These are phyloP conservation scores for Lactarius vividus DNA, from an alignment of 768 basidiomycete species.

Conservation along the genomic window DNA sequence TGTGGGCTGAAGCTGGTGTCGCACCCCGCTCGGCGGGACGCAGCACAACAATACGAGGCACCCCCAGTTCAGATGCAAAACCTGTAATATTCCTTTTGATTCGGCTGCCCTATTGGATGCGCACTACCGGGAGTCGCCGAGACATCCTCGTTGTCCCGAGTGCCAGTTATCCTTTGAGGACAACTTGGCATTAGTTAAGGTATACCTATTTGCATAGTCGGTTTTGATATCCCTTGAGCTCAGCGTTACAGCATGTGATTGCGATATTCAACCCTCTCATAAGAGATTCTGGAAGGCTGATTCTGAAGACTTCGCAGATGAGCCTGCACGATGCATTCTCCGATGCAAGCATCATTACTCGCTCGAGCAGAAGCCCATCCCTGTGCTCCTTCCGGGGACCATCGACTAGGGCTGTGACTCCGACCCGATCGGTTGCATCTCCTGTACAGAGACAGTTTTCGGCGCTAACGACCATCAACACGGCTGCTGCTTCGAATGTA, in stretches of 20 bases:
- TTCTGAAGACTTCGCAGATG: slow-evolving; percentile 26
- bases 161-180: slow-evolving; percentile 46
- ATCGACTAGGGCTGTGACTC: neutral
- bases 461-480: neutral
- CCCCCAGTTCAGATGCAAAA: slow-evolving; percentile 18
- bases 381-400: slow-evolving; percentile 4
- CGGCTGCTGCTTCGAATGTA: slow-evolving; percentile 2
- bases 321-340: slow-evolving; percentile 13
- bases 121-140: slow-evolving; percentile 35
- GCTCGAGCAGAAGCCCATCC: slow-evolving; percentile 19
- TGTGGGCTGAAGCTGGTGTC: neutral
- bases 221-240: neutral
- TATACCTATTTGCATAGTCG: slow-evolving; percentile 27
- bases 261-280: slow-evolving; percentile 26
- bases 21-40: neutral
- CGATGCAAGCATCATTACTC: slow-evolving; percentile 11
- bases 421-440: slow-evolving; percentile 13
- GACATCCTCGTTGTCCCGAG: slow-evolving; percentile 45
- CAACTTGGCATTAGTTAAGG: slow-evolving; percentile 38
- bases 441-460: neutral
- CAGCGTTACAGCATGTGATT: slow-evolving; percentile 26
- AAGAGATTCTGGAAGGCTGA: slow-evolving; percentile 24
- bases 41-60: slow-evolving; percentile 21
- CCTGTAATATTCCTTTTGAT: slow-evolving; percentile 19
- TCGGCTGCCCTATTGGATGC: slow-evolving; percentile 18